Conservation (phyloP, 257 asterid species). For the Solanum megistacrolobum region DNA sequence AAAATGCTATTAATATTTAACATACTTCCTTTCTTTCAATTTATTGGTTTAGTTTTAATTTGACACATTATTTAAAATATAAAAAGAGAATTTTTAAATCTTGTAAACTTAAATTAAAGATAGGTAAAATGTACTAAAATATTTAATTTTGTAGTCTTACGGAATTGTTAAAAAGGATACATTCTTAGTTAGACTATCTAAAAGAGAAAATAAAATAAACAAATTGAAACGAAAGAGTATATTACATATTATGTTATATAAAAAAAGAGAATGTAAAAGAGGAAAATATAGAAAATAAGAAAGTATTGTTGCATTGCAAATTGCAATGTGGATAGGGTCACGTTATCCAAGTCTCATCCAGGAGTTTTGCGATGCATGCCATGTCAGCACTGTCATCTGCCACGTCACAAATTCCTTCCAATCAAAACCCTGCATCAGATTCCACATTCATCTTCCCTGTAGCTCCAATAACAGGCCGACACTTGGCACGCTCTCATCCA, state of each 20-base stretch:
- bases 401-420: constrained; percentile 28
- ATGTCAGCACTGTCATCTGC: constrained; percentile 36
- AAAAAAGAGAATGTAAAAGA: background rate
- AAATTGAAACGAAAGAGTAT: background rate
- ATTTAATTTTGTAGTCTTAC: no score
- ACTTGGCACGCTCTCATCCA: constrained; percentile 63
- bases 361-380: constrained; percentile 18
- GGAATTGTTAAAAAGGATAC: no score
- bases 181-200: no score
- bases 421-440: constrained; percentile 40
- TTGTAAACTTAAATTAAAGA: no score
- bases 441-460: constrained; percentile 26
- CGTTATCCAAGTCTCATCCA: constrained; percentile 30
- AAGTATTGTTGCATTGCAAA: background rate
- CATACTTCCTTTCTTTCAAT: no score
- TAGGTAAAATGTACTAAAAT: no score
- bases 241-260: background rate
- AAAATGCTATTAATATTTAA: no score
- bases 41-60: no score
- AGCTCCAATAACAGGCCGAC: constrained; percentile 4
- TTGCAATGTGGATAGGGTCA: constrained; percentile 7
- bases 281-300: background rate
- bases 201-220: background rate
- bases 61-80: no score
- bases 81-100: no score